Conservation (phyloP, 2,329 filamentous ascomycete species). For the Colletotrichum magnum region DNA sequence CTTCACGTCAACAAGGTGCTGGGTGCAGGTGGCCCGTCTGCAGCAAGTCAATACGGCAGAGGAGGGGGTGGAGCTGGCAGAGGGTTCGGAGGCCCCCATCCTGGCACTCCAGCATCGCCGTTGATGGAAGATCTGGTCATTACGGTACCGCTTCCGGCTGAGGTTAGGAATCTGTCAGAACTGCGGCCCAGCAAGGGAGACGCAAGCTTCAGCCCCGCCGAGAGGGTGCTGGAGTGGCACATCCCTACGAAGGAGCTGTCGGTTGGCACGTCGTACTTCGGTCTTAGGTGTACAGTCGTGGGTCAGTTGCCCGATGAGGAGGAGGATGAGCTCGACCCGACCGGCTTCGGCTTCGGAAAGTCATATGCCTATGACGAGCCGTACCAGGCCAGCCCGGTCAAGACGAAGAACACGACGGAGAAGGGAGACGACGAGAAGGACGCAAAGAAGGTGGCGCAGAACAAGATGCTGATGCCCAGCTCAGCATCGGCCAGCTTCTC, state of each 20-base stretch:
- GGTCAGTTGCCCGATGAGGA: constrained; percentile 71
- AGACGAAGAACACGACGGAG: constrained; percentile 50
- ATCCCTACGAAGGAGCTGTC: constrained; percentile 83
- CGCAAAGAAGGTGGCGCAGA: constrained; percentile 72
- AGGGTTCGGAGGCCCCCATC: constrained; percentile 61
- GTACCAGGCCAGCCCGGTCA: constrained; percentile 64
- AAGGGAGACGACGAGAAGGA: constrained; percentile 62
- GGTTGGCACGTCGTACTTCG: constrained; percentile 76
- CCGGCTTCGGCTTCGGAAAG: constrained; percentile 65
- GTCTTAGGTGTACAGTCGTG: constrained; percentile 84
- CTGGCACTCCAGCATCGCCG: constrained; percentile 71
- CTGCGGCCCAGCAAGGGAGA: constrained; percentile 87
- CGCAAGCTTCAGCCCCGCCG: constrained; percentile 82
- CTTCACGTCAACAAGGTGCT: constrained; percentile 78
- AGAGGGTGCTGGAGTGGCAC: constrained; percentile 84
- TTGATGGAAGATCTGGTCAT: constrained; percentile 83
- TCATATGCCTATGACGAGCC: constrained; percentile 70
- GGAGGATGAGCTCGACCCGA: constrained; percentile 63
- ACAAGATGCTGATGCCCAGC: constrained; percentile 84
- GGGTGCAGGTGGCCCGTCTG: constrained; percentile 53
- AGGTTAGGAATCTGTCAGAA: constrained; percentile 87
- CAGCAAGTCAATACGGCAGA: constrained; percentile 55
- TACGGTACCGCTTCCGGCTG: constrained; percentile 82
- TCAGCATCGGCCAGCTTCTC: constrained; percentile 81
- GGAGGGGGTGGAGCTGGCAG: constrained; percentile 54